These are phyloP conservation scores for Aspergillus fumigatiaffinis DNA, from an alignment of 2,329 filamentous ascomycete species.

Conservation along the genomic window DNA sequence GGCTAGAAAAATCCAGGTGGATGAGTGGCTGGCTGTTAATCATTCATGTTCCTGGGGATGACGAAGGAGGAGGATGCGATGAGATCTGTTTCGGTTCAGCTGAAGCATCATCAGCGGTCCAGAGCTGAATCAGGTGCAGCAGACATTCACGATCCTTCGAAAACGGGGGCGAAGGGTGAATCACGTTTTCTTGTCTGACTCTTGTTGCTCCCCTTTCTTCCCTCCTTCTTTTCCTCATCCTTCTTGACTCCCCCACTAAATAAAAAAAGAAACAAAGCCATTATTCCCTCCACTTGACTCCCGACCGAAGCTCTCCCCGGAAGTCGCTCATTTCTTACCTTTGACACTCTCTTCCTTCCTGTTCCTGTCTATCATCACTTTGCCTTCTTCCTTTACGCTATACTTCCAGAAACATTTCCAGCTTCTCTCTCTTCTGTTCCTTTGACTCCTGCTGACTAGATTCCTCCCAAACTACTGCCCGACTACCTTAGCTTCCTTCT, in stretches of 20 bases:
- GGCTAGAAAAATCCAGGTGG: neutral
- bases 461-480: neutral
- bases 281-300: slow-evolving; percentile 6
- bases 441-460: neutral
- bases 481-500: neutral
- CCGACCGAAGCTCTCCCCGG: neutral
- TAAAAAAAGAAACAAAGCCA: slow-evolving; percentile 11
- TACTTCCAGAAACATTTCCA: no score
- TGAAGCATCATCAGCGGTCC: neutral
- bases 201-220: slow-evolving; percentile 4
- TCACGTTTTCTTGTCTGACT: slow-evolving; percentile 1
- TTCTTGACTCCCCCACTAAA: slow-evolving; percentile 1
- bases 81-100: neutral
- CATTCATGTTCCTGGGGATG: neutral
- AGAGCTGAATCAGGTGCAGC: neutral
- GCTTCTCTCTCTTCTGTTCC: neutral
- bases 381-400: neutral
- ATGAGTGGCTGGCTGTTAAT: slow-evolving; percentile 2
- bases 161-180: neutral
- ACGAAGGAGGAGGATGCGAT: neutral
- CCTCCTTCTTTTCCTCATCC: neutral
- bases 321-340: slow-evolving; percentile 3
- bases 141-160: neutral
- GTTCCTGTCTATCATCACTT: slow-evolving; percentile 3
- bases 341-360: neutral